Percentiles rank a stretch among this genome's conserved stretches.
phyloP scores from a whole-genome alignment of 176 grass and related monocot genomes.

The Typha latifolia region DNA sequence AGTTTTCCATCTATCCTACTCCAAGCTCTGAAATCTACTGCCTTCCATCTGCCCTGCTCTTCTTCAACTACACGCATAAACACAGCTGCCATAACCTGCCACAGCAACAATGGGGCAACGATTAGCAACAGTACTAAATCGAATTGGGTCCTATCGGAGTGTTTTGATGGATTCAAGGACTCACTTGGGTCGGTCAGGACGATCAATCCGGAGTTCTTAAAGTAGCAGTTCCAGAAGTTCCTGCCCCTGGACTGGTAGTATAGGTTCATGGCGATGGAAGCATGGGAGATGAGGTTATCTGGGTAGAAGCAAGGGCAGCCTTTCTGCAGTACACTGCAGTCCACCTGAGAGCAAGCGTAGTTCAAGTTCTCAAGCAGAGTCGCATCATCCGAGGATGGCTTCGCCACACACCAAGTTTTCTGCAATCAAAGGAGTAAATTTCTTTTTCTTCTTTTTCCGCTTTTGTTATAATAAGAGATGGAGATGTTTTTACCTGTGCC shows the following conservation, averaged over 20 bases:
- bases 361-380: constrained; percentile 15
- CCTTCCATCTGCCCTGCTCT: background rate
- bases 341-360: constrained; percentile 13
- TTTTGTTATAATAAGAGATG: too few relatives aligned
- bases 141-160: background rate
- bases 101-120: background rate
- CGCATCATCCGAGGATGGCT: constrained; percentile 23
- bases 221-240: constrained; percentile 31
- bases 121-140: background rate
- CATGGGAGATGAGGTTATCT: constrained; percentile 32
- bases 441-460: too few relatives aligned
- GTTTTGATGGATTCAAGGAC: background rate
- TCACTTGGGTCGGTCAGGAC: constrained; percentile 29
- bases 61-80: constrained; percentile 2
- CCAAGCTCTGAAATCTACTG: background rate
- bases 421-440: constrained; percentile 3
- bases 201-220: constrained; percentile 18
- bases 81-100: constrained; percentile 18
- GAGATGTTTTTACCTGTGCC: background rate
- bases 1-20: background rate
- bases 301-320: constrained; percentile 28
- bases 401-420: constrained; percentile 42
- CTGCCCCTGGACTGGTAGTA: constrained; percentile 34
- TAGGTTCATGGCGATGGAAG: constrained; percentile 41
- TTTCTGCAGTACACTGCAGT: constrained; percentile 16